Evolutionary conservation across 116 monocot species (phyloP), one percentile per base, ranked within the genome.

Genomic region (Dioscorea cayenensis): DNA sequence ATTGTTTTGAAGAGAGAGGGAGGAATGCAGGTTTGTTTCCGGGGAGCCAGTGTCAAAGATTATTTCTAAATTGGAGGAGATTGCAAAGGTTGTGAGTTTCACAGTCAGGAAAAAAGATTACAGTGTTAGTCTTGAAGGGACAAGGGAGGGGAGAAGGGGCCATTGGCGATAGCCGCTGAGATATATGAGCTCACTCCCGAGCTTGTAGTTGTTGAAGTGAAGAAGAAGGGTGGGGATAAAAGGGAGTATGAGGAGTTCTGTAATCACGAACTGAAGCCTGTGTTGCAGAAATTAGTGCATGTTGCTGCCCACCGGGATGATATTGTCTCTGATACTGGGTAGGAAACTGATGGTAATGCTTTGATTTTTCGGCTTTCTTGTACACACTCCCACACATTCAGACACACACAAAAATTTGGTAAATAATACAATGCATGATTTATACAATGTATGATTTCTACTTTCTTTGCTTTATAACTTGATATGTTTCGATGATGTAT

Each of bases 171-270:
- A 6, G 80, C 72, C 1, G 86, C 86, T 0, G 89, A 89, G 86
- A 86, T 92, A 22, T 89, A 84, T 51, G 86, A 89, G 78, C 76
- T 89, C 13, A 84, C 89, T 5, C 84, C 89, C 1, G 77, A 86
- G 1, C 68, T 88, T 36, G 76, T 76, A 5, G 71, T 87, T 60
- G 83, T 87, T 23, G 87, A 83, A 67, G 80, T 83, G 73, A 83
- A 75, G 66, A 89, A 89, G 78, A 74, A 80, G 52, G 81, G 77
- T 1, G 92, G 92, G n/a, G 92, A 92, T 51, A 84, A 63, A 1
- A 36, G 69, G 64, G 92, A 92, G 75, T 92, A 89, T 72, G 79
- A 84, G 69, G 71, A 82, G 13, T 92, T 92, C 66, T 92, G 84
- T 74, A 65, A 78, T 49, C 70, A 72, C 28, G 89, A 84, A 14